phyloP scores from a whole-genome alignment of 2,329 filamentous ascomycete species.

The Monosporascus sp. region DNA sequence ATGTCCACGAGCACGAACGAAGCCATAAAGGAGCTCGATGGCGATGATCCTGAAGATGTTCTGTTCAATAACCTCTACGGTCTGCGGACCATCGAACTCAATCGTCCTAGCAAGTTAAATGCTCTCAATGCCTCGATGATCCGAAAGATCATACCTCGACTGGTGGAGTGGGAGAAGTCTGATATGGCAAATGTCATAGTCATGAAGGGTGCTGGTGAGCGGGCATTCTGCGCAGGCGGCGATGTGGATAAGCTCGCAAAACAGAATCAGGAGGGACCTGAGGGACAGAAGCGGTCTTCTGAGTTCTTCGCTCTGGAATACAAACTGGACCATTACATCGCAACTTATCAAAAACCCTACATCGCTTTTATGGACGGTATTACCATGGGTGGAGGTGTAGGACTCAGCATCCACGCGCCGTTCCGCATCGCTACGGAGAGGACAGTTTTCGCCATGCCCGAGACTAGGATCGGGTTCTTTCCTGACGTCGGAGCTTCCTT shows the following conservation, averaged over 20 bases:
- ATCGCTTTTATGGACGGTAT: conserved; percentile 96
- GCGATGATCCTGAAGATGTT: conserved; percentile 83
- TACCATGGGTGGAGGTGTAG: conserved; percentile 97
- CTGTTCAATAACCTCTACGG: conserved; percentile 87
- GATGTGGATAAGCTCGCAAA: conserved; percentile 78
- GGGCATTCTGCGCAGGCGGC: conserved; percentile 88
- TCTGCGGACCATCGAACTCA: conserved; percentile 87
- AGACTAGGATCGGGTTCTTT: conserved; percentile 98
- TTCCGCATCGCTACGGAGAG: conserved; percentile 95
- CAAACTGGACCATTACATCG: conserved; percentile 90
- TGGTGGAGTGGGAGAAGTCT: conserved; percentile 93
- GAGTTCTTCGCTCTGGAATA: conserved; percentile 96
- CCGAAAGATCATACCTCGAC: conserved; percentile 82
- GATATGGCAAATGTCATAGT: conserved; percentile 89
- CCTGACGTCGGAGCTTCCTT: conserved; percentile 96
- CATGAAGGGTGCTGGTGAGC: conserved; percentile 81
- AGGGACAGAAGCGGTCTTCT: conserved; percentile 69
- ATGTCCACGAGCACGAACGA: conserved; percentile 30
- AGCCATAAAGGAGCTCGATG: conserved; percentile 51
- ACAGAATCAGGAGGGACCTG: conserved; percentile 61
- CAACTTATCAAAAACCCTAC: conserved; percentile 89
- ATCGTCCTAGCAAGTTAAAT: conserved; percentile 88
- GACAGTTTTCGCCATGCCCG: conserved; percentile 96
- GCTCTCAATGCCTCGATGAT: conserved; percentile 92
- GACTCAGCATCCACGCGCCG: conserved; percentile 88